Conservation (phyloP, 352 stramenopile genomes). For the Phytophthora litchii region DNA sequence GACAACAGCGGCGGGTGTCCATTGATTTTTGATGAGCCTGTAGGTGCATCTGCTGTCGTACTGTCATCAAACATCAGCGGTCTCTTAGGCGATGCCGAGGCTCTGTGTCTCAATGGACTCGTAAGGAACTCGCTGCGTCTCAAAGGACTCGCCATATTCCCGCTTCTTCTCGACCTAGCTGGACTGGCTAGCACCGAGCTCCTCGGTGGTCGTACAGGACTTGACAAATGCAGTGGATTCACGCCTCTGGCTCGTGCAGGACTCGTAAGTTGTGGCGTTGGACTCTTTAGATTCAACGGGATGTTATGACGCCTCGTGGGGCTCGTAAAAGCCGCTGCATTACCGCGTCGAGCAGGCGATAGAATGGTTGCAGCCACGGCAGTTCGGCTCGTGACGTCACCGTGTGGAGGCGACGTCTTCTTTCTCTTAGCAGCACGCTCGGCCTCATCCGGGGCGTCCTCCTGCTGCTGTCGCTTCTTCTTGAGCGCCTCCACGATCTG, state of each 20-base stretch:
- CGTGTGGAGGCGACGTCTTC: conserved; percentile 21
- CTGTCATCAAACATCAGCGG: conserved; percentile 39
- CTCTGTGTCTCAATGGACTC: conserved; percentile 39
- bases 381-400: conserved; percentile 8
- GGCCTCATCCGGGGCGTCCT: conserved; percentile 25
- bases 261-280: conserved; percentile 30
- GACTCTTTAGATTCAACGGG: conserved; percentile 27
- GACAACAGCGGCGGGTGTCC: conserved; percentile 30
- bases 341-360: conserved; percentile 29
- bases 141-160: conserved; percentile 37
- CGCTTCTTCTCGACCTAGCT: conserved; percentile 23
- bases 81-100: conserved; percentile 42
- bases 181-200: conserved; percentile 30
- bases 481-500: conserved; percentile 81
- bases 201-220: conserved; percentile 33
- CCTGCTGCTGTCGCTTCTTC: conserved; percentile 58
- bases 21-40: conserved; percentile 17
- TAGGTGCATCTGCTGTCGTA: conserved; percentile 1
- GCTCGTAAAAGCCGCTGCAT: conserved; percentile 24
- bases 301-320: conserved; percentile 21
- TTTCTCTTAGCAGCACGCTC: conserved; percentile 33
- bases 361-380: conserved; percentile 22
- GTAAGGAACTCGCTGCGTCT: conserved; percentile 41
- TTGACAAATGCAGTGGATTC: conserved; percentile 36
- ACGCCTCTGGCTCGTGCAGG: conserved; percentile 19